Evolutionary conservation across 345 rosid species (phyloP), one percentile per base, ranked within the genome.

Genomic region (Trapa bicornis): DNA sequence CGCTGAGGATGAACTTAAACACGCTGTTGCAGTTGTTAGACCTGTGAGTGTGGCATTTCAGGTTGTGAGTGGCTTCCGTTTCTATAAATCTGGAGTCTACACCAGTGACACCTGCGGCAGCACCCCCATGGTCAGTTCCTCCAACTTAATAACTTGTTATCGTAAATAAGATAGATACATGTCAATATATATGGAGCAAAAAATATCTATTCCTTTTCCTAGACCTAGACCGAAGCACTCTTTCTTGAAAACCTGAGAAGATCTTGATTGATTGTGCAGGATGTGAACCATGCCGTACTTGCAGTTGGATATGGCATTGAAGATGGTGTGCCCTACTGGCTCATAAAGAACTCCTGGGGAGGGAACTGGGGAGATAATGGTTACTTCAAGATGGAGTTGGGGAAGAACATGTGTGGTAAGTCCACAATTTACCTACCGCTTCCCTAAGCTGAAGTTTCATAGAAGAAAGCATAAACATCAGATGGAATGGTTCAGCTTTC

Each of bases 371-470:
- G 98, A 0, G 84, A 82, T 71, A 62, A 79, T 56, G 97, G 99
- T 43, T 91, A 88, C 84, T 94, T 94, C 82, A 94, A 91, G 86
- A 91, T 91, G 95, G 95, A 87, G 72, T 36, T 86, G 83, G 97
- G 97, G 54, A 90, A 87, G 75, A 93, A 90, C 86, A 93, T 90
- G 97, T 87, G 98, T 72, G 98, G 98, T 93, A 77, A 83, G 96
- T 70, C 3, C 36, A 9, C 14, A 10, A 3, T 2, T 57, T 7
- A 11, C 12, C 12, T 5, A 11, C 32, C 36, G 9, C 61, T 29
- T 29, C 17, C 6, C 32, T 15, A 3, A 52, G 10, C 6, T 3
- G 14, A 50, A 50, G 45, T 8, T 42, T 42, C 4, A 8, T 42
- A 8, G 5, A 8, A 8, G 45, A 42, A 42, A 42, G 8, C 45